phyloP scores from a whole-genome alignment of 2,329 filamentous ascomycete genomes.

The Metarhizium anisopliae region DNA sequence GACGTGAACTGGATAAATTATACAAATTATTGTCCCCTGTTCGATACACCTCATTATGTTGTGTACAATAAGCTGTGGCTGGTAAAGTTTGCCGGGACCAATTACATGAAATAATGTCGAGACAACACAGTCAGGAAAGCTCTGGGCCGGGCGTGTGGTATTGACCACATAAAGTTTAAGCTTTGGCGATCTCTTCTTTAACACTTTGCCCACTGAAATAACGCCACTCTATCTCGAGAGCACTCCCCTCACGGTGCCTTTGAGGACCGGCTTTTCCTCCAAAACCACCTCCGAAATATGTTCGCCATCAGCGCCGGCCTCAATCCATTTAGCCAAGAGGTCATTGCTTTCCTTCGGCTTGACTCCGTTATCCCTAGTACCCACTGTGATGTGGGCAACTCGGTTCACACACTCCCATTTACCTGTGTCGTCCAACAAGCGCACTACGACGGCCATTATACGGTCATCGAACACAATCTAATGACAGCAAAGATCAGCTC shows the following conservation, averaged over 20 bases:
- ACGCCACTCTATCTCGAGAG: slow-evolving; percentile 31
- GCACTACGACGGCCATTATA: slow-evolving; percentile 85
- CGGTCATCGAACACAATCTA: slow-evolving; percentile 73
- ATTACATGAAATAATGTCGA: too few relatives aligned
- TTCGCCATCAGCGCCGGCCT: slow-evolving; percentile 35
- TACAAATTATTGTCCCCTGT: too few relatives aligned
- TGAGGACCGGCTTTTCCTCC: slow-evolving; percentile 37
- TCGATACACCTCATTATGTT: too few relatives aligned
- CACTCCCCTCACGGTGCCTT: slow-evolving; percentile 39
- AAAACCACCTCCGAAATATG: slow-evolving; percentile 40
- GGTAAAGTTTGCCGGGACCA: too few relatives aligned
- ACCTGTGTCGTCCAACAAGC: slow-evolving; percentile 49
- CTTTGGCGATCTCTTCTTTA: neutral
- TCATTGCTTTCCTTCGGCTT: slow-evolving; percentile 96
- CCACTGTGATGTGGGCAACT: slow-evolving; percentile 81
- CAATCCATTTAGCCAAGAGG: slow-evolving; percentile 66
- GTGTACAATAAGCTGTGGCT: too few relatives aligned
- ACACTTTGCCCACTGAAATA: neutral
- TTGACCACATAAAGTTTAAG: neutral
- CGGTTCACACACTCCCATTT: slow-evolving; percentile 65
- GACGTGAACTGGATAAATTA: too few relatives aligned
- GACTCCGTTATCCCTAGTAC: slow-evolving; percentile 62
- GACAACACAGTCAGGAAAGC: too few relatives aligned
- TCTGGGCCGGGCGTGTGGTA: too few relatives aligned
- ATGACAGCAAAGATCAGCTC: slow-evolving; percentile 10